Percentiles rank a stretch among this genome's conserved stretches.
Evolutionary conservation across 345 rosid species (phyloP).

Genomic region (Linum trigynum): DNA sequence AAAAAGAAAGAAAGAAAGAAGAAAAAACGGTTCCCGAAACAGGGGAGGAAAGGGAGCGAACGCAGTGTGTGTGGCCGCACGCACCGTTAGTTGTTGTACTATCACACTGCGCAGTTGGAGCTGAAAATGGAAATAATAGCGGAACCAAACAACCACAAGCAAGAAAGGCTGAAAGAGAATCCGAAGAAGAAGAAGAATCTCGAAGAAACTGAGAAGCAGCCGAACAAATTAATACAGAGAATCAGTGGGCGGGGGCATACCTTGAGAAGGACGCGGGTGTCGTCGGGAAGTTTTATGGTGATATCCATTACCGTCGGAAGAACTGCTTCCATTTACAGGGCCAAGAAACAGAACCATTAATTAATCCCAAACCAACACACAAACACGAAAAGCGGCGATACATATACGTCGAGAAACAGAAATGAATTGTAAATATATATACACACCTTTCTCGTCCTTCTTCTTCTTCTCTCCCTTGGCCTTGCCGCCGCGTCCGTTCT

Average conservation of each 20-base stretch:
- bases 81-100: no score
- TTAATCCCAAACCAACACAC: background rate
- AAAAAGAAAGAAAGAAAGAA: no score
- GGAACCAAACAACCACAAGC: background rate
- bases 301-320: constrained; percentile 82
- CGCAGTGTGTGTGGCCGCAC: no score
- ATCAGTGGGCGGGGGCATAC: constrained; percentile 27
- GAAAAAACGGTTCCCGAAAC: no score
- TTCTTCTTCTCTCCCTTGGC: constrained; percentile 93
- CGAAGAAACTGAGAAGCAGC: background rate
- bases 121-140: background rate
- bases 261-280: constrained; percentile 65
- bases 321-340: constrained; percentile 36
- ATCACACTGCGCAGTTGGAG: no score
- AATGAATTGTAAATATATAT: background rate
- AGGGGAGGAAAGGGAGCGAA: no score
- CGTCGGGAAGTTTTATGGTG: constrained; percentile 75
- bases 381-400: background rate
- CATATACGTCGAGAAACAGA: background rate
- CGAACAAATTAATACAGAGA: constrained; percentile 12
- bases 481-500: constrained; percentile 84
- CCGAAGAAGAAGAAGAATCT: background rate
- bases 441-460: constrained; percentile 84
- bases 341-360: background rate
- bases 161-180: background rate